Evolutionary conservation across 129 eudicot species (phyloP), one percentile per base, ranked within the genome.

Genomic region (Flaveria ramosissima): DNA sequence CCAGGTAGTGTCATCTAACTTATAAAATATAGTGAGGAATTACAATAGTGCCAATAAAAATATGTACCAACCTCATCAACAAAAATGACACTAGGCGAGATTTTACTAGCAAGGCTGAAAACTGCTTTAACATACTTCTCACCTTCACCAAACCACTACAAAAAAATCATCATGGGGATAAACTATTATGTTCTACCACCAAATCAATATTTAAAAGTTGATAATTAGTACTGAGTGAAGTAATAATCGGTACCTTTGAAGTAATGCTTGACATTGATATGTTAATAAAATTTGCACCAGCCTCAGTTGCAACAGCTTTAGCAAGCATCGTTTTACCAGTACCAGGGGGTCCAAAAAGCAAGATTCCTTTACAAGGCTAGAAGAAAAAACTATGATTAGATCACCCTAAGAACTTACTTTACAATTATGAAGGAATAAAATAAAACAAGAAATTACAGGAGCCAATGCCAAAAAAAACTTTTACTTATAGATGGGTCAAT

Each of bases 241-340:
- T 84, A 62, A 62, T 62, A 62, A 1, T 24, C 4, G 39, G 43
- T 41, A 87, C 97, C 85, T 92, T 92, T 3, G 97, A 92, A 15
- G 96, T 85, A 51, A 92, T 89, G 85, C 91, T 87, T 8, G 97
- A 92, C 96, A 92, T 89, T 1, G 92, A 92, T 73, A 92, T 92
- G 83, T 92, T 92, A 70, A 92, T 92, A 77, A 92, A 92, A 82
- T 93, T 93, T 52, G 96, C 98, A 77, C 98, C 98, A 41, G 98
- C 96, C 60, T 90, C 98, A 14, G 98, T 93, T 14, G 98, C 98
- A 78, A 93, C 92, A 67, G 97, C 97, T 81, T 90, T 93, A 24
- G 98, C 98, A 73, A 93, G 98, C 96, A 93, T 90, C 7, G 98
- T 93, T 84, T 90, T 93, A 70, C 97, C 98, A 15, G 96, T 90